Base-by-base conservation (phyloP, 2,329 filamentous ascomycete genomes). In the Triangularia verruculosa region DNA sequence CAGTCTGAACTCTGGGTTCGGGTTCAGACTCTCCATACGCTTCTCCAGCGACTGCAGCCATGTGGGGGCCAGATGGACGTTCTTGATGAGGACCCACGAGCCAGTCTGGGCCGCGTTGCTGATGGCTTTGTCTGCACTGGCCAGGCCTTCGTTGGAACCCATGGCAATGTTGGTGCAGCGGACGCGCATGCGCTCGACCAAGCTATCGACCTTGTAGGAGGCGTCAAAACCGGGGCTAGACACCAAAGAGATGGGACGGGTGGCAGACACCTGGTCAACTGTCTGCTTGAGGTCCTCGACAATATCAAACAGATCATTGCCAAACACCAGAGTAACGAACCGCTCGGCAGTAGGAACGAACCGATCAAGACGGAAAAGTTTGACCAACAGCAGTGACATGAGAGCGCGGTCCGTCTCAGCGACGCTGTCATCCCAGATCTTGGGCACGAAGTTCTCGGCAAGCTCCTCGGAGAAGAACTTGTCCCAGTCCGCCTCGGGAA, bases 11-110 rank as follows among this genome's bases (percentile, higher is more conserved):
- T 96, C 90, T 39, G 87, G 83, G 77, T 98, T 92, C 27, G 96
- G 93, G 74, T 97, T 97, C 73, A 99, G 89, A 11, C 92, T 92
- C 70, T 97, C 93, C 79, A 99, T 91, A 53, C 94, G 89, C 83
- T 99, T 99, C 81, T 99, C 94, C 15, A 99, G 84, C 72, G 93
- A 97, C 78, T 98, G 94, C 30, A 99, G 82, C 96, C 96, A 99
- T 12, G 92, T 92, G 1, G 95, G 93, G 28, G 94, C 93, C 66
- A 99, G 84, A 77, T 99, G 95, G 20, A 99, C 95, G 80, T 99
- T 99, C 86, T 99, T 99, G 83, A 99, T 89, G 66, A 99, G 84
- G 9, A 99, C 96, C 95, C 95, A 99, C 25, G 89, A 92, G 69
- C 95, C 95, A 15, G 89, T 90, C 63, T 96, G 92, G 4, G 95